Evolutionary conservation across 2,329 filamentous ascomycete species (phyloP).

Genomic region (Diaporthe velutina): DNA sequence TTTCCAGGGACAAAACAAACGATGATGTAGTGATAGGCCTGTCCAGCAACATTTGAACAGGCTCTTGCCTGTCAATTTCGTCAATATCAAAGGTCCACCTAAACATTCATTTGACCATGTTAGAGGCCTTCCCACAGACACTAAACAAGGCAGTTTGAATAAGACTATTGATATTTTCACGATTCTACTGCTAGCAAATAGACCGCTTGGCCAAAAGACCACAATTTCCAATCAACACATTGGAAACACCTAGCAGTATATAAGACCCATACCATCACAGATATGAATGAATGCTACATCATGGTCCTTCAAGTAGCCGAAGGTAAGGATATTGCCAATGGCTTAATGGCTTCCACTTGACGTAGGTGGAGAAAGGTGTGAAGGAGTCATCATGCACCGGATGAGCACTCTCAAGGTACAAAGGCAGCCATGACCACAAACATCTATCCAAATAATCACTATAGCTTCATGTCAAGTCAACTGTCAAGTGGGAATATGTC

Average conservation of each 20-base stretch:
- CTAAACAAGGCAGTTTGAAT: background rate
- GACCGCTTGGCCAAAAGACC: no score
- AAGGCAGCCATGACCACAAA: background rate
- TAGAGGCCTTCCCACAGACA: background rate
- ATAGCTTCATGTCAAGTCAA: background rate
- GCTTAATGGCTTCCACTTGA: background rate
- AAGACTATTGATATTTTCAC: no score
- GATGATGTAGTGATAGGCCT: background rate
- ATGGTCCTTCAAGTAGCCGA: no score
- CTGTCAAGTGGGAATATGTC: background rate
- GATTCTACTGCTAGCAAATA: no score
- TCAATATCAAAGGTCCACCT: background rate
- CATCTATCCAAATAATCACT: background rate
- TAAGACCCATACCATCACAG: no score
- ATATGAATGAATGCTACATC: no score
- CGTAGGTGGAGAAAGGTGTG: no score
- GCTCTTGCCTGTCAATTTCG: background rate
- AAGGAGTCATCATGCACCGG: background rate
- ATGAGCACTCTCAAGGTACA: background rate
- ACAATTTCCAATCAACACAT: no score
- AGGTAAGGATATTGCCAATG: background rate
- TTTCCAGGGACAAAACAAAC: background rate
- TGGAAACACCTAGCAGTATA: no score
- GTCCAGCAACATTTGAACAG: background rate
- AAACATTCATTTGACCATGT: background rate